Conservation (phyloP, 1,284 basidiomycete genomes). For the Boletus hoseneyae region DNA sequence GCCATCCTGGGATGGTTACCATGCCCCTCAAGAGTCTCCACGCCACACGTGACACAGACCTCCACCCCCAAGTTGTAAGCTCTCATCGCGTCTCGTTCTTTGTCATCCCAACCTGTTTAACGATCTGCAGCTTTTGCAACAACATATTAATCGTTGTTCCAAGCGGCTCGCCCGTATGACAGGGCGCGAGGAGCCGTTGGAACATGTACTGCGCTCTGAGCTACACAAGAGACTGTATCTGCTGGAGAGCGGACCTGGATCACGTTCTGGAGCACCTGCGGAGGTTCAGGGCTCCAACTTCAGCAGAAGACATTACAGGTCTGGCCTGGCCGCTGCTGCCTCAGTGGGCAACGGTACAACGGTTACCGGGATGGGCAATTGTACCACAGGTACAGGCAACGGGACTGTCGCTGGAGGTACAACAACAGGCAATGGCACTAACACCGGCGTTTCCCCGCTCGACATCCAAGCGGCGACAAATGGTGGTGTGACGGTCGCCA, state of each 20-base stretch:
- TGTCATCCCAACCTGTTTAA: neutral
- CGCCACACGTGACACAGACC: constrained; percentile 25
- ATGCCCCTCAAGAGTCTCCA: constrained; percentile 27
- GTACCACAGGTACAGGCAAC: constrained; percentile 3
- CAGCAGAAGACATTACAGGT: constrained; percentile 11
- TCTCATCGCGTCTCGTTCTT: neutral
- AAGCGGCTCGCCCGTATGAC: constrained; percentile 70
- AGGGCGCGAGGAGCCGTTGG: constrained; percentile 50
- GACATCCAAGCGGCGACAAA: constrained; percentile 38
- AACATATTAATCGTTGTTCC: constrained; percentile 64
- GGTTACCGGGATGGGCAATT: neutral
- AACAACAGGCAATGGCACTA: constrained; percentile 15
- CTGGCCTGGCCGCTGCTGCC: constrained; percentile 8
- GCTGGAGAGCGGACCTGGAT: constrained; percentile 31
- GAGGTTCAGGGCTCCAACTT: constrained; percentile 6
- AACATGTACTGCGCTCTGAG: constrained; percentile 46
- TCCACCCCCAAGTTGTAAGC: constrained; percentile 66
- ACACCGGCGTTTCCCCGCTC: constrained; percentile 35
- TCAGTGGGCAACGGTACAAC: neutral
- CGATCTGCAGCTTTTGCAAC: constrained; percentile 55
- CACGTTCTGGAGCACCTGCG: constrained; percentile 11
- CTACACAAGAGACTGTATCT: constrained; percentile 53
- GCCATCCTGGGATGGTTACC: constrained; percentile 23
- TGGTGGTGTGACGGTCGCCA: constrained; percentile 49
- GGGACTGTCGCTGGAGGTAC: neutral